Evolutionary conservation across 164 flowering plant species (phyloP), one percentile per base, ranked within the genome.

Genomic region (Hamamelis virginiana): DNA sequence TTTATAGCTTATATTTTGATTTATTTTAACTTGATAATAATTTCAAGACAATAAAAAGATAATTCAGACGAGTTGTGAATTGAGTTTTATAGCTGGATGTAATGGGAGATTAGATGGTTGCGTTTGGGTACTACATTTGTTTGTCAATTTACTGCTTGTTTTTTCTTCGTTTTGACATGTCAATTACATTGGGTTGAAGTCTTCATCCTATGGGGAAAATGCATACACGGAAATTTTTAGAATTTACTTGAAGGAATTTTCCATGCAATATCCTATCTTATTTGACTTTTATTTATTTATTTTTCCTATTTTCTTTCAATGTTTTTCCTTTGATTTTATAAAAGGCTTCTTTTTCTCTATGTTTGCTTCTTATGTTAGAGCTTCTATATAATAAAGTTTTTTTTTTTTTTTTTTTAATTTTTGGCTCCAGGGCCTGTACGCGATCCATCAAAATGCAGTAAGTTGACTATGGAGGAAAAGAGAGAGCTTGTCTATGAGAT

Each of bases 401-500:
- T 18, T 63, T 59, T 19, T 9, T 43, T 58, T 65, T 41, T 15
- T 27, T 45, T 65, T n/a, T n/a, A n/a, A n/a, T n/a, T n/a, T n/a
- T 51, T 65, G 60, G 25, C 25, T 69, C 3, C 81, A 91, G 94
- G 89, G 59, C 62, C 74, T 66, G 72, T 82, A 51, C 78, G 81
- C 45, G 97, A 94, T 71, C 85, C 90, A 59, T 80, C 83, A 33
- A 87, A 88, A 75, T 83, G 87, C 74, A 86, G 87, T 66, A 80
- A 80, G 70, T 69, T 95, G 76, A 90, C 82, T 65, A 64, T 89
- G 84, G 95, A 91, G 41, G 89, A 89, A 74, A 95, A 92, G 80
- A 85, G 94, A 80, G 88, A 91, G 45, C 81, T 95, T 64, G 94
- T 95, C 6, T 82, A 86, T 77, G 85, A 86, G 76, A 53, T 92